Conservation (phyloP, 176 grass and related monocot genomes). For the Oryza coarctata region DNA sequence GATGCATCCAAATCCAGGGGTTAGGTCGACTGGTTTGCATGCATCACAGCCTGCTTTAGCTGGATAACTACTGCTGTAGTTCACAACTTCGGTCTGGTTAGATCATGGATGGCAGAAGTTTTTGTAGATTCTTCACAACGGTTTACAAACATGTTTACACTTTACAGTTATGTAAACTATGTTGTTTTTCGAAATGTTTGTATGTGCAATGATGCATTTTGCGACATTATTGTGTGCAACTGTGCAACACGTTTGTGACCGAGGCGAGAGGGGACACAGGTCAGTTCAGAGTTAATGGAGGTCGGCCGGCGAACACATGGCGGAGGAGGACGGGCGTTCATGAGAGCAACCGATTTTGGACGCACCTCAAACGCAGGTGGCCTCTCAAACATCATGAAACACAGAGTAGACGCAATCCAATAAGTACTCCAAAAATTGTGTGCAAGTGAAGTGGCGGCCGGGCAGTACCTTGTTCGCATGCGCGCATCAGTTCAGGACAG, state of each 20-base stretch:
- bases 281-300: background rate
- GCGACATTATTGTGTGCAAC: background rate
- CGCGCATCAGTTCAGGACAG: background rate
- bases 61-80: background rate
- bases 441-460: background rate
- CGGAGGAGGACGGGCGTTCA: background rate
- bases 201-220: conserved; percentile 1
- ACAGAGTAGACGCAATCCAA: background rate
- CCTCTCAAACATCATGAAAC: background rate
- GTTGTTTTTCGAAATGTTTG: background rate
- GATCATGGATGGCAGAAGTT: background rate
- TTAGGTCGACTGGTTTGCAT: background rate
- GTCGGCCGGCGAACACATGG: background rate
- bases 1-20: background rate
- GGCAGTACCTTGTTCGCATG: background rate
- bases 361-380: background rate
- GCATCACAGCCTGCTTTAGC: background rate
- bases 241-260: conserved; percentile 21
- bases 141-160: no score
- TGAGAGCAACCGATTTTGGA: background rate
- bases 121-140: no score
- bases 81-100: background rate
- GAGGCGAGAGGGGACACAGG: background rate
- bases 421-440: background rate
- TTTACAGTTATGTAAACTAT: no score